A percentile compares a stretch with the other conserved stretches of the same genome.
Conservation (phyloP, 2,329 filamentous ascomycete genomes). For the Penicillium sp. region DNA sequence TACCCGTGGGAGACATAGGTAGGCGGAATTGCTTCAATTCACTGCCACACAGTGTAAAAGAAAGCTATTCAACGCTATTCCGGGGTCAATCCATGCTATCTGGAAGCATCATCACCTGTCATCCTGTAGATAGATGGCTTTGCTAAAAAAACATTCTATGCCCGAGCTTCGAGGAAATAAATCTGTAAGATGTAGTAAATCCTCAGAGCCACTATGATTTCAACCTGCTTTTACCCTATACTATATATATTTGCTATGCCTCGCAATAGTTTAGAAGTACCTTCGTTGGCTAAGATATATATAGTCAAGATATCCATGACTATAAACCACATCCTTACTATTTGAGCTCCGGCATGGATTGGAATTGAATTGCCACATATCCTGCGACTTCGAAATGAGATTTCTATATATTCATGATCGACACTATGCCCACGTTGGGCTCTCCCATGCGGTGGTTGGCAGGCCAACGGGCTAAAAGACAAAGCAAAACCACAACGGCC, state of each 20-base stretch:
- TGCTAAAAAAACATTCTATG: neutral
- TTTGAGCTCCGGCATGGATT: neutral
- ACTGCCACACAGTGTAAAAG: neutral
- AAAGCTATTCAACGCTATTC: too few species aligned
- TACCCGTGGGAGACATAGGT: neutral
- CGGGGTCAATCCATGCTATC: neutral
- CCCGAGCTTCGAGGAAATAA: neutral
- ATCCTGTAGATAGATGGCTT: neutral
- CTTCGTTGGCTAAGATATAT: neutral
- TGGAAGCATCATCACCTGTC: neutral
- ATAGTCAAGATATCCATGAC: neutral
- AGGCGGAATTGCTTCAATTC: neutral
- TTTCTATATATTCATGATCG: neutral
- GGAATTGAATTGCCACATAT: neutral
- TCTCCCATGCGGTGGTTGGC: slow-evolving; percentile 5
- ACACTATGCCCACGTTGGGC: neutral
- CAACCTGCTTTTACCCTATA: neutral
- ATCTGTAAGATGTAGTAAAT: neutral
- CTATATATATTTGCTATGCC: neutral
- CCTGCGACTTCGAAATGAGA: neutral
- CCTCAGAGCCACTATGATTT: neutral
- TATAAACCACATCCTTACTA: too few species aligned
- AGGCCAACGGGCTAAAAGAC: slow-evolving; percentile 7
- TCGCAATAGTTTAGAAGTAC: neutral
- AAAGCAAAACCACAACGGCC: slow-evolving; percentile 8